Evolutionary conservation across 139 green algal genomes (phyloP).

Genomic region (Chlorella sorokiniana): DNA sequence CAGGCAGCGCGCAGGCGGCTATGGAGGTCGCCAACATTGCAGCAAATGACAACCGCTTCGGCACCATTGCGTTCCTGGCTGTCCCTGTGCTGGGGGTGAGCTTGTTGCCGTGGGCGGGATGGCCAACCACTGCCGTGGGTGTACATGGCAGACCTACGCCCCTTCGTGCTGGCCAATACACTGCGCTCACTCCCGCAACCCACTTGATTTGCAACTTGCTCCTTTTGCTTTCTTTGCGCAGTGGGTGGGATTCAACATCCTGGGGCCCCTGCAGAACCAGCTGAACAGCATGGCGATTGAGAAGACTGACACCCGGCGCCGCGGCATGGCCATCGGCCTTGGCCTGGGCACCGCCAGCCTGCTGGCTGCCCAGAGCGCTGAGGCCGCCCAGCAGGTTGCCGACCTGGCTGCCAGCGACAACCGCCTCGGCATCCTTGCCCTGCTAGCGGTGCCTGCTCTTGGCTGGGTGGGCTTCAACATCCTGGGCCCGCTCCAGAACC

Average conservation of each 20-base stretch:
- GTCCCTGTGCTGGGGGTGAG: slow-evolving; percentile 24
- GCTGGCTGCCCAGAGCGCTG: slow-evolving; percentile 44
- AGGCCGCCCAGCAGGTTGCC: slow-evolving; percentile 75
- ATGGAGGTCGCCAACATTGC: slow-evolving; percentile 52
- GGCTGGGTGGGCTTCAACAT: slow-evolving; percentile 27
- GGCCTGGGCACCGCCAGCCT: slow-evolving; percentile 14
- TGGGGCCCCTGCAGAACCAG: slow-evolving; percentile 38
- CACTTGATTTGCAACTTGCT: background rate
- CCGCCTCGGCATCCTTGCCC: slow-evolving; percentile 19
- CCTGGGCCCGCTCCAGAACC: slow-evolving; percentile 22
- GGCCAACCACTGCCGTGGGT: too few relatives aligned
- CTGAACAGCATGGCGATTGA: background rate
- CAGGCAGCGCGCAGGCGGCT: slow-evolving; percentile 49
- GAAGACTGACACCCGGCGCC: background rate
- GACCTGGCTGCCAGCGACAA: slow-evolving; percentile 61
- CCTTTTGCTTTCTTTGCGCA: background rate
- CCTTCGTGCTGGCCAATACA: background rate
- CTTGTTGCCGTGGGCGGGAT: too few relatives aligned
- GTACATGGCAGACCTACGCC: too few relatives aligned
- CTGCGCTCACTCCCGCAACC: background rate
- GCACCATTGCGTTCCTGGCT: slow-evolving; percentile 29
- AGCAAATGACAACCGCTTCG: slow-evolving; percentile 29
- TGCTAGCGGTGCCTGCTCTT: slow-evolving; percentile 26
- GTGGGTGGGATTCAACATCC: slow-evolving; percentile 25
- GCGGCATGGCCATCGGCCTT: background rate